phyloP scores from a whole-genome alignment of 345 rosid species.

The Dovyalis caffra region DNA sequence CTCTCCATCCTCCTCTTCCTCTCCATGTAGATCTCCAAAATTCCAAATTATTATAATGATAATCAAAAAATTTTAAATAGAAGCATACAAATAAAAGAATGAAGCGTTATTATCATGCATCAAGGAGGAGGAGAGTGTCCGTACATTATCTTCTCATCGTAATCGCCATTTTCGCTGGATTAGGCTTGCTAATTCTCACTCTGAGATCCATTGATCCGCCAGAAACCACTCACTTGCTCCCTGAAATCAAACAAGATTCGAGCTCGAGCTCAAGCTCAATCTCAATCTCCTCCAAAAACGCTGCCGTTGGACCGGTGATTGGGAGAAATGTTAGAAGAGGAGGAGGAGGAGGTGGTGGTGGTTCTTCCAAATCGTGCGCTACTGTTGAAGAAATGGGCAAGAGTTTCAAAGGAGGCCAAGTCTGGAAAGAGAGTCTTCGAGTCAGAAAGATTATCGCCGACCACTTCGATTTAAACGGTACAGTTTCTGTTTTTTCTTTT shows the following conservation, averaged over 20 bases:
- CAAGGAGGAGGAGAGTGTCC: conserved; percentile 45
- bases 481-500: no score
- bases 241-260: neutral
- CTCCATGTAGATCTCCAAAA: neutral
- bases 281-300: no score
- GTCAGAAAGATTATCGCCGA: conserved; percentile 53
- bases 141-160: conserved; percentile 37
- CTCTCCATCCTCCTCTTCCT: neutral
- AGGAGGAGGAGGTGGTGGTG: conserved; percentile 16
- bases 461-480: conserved; percentile 69
- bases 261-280: neutral
- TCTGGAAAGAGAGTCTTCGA: conserved; percentile 59
- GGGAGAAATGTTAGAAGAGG: neutral
- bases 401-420: conserved; percentile 50
- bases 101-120: conserved; percentile 20
- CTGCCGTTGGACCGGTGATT: conserved; percentile 4
- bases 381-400: conserved; percentile 96
- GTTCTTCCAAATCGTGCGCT: conserved; percentile 66
- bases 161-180: conserved; percentile 38
- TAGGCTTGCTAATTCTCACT: conserved; percentile 51
- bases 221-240: conserved; percentile 11
- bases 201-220: conserved; percentile 57
- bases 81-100: neutral
- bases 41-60: neutral
- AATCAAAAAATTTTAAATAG: no score